Conservation (phyloP, 352 stramenopile species). For the Phytopythium delawarense region DNA sequence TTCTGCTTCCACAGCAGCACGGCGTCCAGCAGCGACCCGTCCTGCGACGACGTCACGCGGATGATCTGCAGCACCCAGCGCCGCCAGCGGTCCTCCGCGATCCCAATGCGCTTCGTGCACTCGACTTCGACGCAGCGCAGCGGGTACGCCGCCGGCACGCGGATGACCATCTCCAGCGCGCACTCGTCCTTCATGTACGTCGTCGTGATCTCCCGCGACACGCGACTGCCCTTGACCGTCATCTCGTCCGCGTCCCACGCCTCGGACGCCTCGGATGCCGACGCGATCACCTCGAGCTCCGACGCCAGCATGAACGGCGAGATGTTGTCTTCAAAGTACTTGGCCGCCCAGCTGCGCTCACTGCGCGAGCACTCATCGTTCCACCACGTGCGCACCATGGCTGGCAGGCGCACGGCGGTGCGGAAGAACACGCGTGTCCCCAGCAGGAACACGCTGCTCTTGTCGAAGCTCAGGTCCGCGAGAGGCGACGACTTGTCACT, state of each 20-base stretch:
- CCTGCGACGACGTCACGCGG: conserved; percentile 83
- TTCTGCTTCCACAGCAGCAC: conserved; percentile 92
- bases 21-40: conserved; percentile 88
- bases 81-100: conserved; percentile 88
- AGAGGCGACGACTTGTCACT: conserved; percentile 7
- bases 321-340: conserved; percentile 88
- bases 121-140: conserved; percentile 89
- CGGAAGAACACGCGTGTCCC: conserved; percentile 75
- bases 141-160: conserved; percentile 86
- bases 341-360: conserved; percentile 75
- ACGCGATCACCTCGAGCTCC: conserved; percentile 76
- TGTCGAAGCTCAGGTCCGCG: conserved; percentile 25
- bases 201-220: conserved; percentile 87
- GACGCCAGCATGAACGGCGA: conserved; percentile 73
- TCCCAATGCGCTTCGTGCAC: conserved; percentile 88
- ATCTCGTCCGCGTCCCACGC: conserved; percentile 80
- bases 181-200: conserved; percentile 94
- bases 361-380: conserved; percentile 85
- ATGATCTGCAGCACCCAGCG: conserved; percentile 93
- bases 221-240: conserved; percentile 81
- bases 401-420: conserved; percentile 74
- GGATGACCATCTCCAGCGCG: conserved; percentile 87
- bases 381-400: conserved; percentile 89
- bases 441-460: conserved; percentile 42
- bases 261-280: conserved; percentile 37